These are phyloP conservation scores for Thermoascus crustaceus DNA, from an alignment of 2,329 filamentous ascomycete species.

Conservation along the genomic window DNA sequence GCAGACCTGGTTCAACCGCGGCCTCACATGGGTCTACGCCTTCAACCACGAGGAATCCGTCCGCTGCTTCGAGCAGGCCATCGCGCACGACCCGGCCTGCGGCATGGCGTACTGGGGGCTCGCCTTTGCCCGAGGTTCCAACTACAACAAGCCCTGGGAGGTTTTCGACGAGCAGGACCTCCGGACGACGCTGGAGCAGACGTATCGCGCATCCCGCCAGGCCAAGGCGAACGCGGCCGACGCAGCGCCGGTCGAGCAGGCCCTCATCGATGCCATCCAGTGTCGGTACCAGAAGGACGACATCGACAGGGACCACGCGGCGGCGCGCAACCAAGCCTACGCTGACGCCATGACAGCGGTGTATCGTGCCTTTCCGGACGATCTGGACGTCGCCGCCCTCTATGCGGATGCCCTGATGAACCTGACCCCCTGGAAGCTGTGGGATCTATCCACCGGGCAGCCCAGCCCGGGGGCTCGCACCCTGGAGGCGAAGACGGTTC, in stretches of 20 bases:
- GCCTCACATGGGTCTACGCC: constrained; percentile 63
- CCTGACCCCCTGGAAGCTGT: constrained; percentile 56
- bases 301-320: constrained; percentile 40
- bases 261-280: constrained; percentile 54
- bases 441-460: constrained; percentile 52
- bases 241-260: constrained; percentile 47
- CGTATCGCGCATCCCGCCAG: constrained; percentile 35
- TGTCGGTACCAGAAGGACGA: constrained; percentile 49
- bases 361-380: constrained; percentile 45
- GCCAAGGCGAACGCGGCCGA: constrained; percentile 33
- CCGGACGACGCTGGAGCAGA: constrained; percentile 35
- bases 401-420: constrained; percentile 61
- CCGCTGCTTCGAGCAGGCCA: constrained; percentile 39
- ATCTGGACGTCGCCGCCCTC: constrained; percentile 56
- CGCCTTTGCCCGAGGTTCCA: constrained; percentile 42
- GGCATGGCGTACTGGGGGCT: constrained; percentile 44
- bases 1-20: constrained; percentile 63
- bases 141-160: constrained; percentile 48
- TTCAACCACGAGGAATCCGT: constrained; percentile 70
- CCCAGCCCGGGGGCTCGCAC: constrained; percentile 50
- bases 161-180: constrained; percentile 39
- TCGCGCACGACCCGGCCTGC: constrained; percentile 34
- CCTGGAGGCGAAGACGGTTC: constrained; percentile 48
- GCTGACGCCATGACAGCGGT: constrained; percentile 52
- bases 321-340: constrained; percentile 49